Evolutionary conservation across 2,329 filamentous ascomycete species (phyloP), one percentile per base, ranked within the genome.

Genomic region (Colletotrichum cuscutae): DNA sequence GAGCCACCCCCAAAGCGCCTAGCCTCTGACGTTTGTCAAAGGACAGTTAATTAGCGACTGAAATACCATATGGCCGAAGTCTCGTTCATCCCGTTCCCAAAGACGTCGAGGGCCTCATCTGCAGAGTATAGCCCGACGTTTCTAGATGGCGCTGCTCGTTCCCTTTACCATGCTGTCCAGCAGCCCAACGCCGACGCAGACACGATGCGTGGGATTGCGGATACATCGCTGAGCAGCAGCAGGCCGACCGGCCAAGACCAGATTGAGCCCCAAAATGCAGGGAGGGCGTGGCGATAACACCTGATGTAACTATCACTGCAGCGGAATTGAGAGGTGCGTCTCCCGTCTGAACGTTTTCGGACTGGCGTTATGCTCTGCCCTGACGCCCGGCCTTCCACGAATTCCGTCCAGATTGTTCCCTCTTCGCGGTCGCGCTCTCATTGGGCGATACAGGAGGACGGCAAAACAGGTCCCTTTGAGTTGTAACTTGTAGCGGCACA

Each of bases 211-310:
- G 19, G n/a, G 46, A 62, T 28, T 11, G 4, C 15, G 46, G 52
- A n/a, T 30, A 4, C 15, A 15, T 26, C 26, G 15, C 7, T 12
- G 54, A n/a, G 42, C 5, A 22, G 28, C 26, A 6, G 5, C 37
- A 9, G 42, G 54, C 12, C 15, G 13, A 22, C 13, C 28, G 35
- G 54, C 15, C 26, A 22, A 32, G 15, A 56, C 28, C 35, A 32
- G 49, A 13, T 68, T 58, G 66, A 69, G 60, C 66, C 66, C 53
- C 53, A 35, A 58, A 22, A 35, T 66, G 42, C 53, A 35, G 49
- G 9, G 26, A 63, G 58, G 59, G 65, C 35, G 65, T 69, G 70
- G 59, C 62, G 53, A 69, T 72, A 64, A 59, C 22, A 35, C 30
- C 57, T 37, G 63, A 61, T 52, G 37, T 12, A n/a, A 63, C 32